phyloP scores from a whole-genome alignment of 805 yeast species.

The Barnettozyma sp. region DNA sequence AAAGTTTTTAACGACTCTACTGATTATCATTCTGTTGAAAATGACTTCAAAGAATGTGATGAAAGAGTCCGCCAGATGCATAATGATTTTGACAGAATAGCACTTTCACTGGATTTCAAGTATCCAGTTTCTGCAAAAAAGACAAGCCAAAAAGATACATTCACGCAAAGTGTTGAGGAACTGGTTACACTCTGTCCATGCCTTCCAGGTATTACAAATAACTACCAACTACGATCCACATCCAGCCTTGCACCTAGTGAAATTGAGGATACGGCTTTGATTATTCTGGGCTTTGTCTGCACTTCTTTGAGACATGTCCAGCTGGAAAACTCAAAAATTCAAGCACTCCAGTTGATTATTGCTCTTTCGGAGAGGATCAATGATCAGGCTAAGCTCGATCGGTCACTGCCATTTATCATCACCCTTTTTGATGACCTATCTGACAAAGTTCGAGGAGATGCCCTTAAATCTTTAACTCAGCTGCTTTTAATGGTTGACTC shows the following conservation, averaged over 20 bases:
- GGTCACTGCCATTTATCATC: slow-evolving; percentile 76
- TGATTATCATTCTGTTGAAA: slow-evolving; percentile 20
- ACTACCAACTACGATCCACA: slow-evolving; percentile 37
- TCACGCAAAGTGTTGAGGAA: slow-evolving; percentile 10
- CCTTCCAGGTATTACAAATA: slow-evolving; percentile 44
- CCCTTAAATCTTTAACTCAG: slow-evolving; percentile 61
- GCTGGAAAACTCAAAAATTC: slow-evolving; percentile 50
- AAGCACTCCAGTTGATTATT: slow-evolving; percentile 69
- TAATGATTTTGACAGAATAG: slow-evolving; percentile 47
- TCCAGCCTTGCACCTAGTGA: slow-evolving; percentile 20
- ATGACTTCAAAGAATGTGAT: slow-evolving; percentile 38
- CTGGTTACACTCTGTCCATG: slow-evolving; percentile 36
- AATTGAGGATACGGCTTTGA: slow-evolving; percentile 44
- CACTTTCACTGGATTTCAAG: slow-evolving; percentile 34
- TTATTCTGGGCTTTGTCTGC: slow-evolving; percentile 50
- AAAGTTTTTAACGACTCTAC: slow-evolving; percentile 28
- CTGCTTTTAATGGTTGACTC: slow-evolving; percentile 54
- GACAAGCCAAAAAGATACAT: not conserved
- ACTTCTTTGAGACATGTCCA: slow-evolving; percentile 56
- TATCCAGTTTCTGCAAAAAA: slow-evolving; percentile 17
- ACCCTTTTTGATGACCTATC: slow-evolving; percentile 64
- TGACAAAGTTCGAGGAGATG: slow-evolving; percentile 57
- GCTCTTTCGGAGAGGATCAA: slow-evolving; percentile 68
- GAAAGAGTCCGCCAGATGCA: slow-evolving; percentile 54
- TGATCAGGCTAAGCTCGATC: slow-evolving; percentile 81